Conservation (phyloP, 2,329 filamentous ascomycete genomes). For the Didymella sp. region DNA sequence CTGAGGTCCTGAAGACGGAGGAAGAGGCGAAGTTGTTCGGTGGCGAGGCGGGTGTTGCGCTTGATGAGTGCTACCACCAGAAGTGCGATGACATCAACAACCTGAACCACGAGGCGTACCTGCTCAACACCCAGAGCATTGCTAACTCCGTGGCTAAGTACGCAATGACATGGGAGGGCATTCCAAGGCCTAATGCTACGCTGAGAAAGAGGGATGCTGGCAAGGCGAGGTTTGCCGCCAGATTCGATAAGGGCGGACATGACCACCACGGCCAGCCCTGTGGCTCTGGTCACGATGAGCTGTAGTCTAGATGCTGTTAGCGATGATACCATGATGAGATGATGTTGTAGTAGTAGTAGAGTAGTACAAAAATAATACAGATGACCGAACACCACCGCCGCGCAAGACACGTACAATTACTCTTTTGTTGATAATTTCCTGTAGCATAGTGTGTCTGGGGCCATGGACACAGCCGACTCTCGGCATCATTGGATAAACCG, state of each 20-base stretch:
- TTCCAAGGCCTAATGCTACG: slow-evolving; percentile 40
- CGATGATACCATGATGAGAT: slow-evolving; percentile 20
- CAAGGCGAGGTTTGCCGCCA: slow-evolving; percentile 26
- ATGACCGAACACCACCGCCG: neutral
- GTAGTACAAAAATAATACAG: neutral
- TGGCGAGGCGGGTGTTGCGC: slow-evolving; percentile 47
- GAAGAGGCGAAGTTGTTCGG: slow-evolving; percentile 49
- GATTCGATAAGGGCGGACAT: slow-evolving; percentile 39
- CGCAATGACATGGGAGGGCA: slow-evolving; percentile 46
- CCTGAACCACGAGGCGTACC: slow-evolving; percentile 46
- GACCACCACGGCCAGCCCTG: slow-evolving; percentile 38
- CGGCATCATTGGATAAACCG: too few species aligned
- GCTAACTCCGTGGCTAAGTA: slow-evolving; percentile 51
- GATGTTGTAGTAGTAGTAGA: slow-evolving; percentile 12
- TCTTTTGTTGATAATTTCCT: too few species aligned
- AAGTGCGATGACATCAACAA: slow-evolving; percentile 49
- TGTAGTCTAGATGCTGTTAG: slow-evolving; percentile 18
- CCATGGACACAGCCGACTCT: too few species aligned
- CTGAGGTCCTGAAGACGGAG: slow-evolving; percentile 50
- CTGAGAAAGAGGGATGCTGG: slow-evolving; percentile 43
- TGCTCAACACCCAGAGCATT: slow-evolving; percentile 50
- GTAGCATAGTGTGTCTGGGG: too few species aligned
- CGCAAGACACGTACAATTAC: too few species aligned
- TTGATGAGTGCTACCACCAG: slow-evolving; percentile 51
- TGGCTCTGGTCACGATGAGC: slow-evolving; percentile 28